Evolutionary conservation across 2,329 filamentous ascomycete species (phyloP).

Genomic region (Alternaria longipes): DNA sequence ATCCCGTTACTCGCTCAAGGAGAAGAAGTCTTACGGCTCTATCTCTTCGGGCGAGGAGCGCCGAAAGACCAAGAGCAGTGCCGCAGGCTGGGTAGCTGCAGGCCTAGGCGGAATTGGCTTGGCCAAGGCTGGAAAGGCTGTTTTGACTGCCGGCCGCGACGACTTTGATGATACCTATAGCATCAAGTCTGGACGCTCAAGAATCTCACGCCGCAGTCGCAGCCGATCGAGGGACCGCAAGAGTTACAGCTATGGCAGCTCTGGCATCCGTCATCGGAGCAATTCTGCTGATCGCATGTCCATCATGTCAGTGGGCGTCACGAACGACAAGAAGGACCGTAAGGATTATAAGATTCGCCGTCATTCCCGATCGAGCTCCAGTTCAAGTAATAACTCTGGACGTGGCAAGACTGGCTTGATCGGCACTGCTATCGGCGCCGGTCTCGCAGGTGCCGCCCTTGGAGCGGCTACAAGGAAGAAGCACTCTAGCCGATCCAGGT

Average conservation of each 20-base stretch:
- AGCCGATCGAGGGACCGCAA: slow-evolving; percentile 53
- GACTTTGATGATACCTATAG: slow-evolving; percentile 70
- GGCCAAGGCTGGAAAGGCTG: slow-evolving; percentile 61
- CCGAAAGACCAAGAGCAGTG: slow-evolving; percentile 54
- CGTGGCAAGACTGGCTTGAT: slow-evolving; percentile 48
- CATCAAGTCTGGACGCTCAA: slow-evolving; percentile 62
- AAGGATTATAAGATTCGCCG: slow-evolving; percentile 49
- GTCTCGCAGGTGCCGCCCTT: slow-evolving; percentile 52
- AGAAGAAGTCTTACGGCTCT: slow-evolving; percentile 45
- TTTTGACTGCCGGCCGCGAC: slow-evolving; percentile 60
- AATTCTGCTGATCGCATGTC: slow-evolving; percentile 48
- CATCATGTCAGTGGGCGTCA: slow-evolving; percentile 46
- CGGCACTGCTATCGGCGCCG: slow-evolving; percentile 52
- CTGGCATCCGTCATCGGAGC: slow-evolving; percentile 52
- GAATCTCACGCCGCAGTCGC: slow-evolving; percentile 42
- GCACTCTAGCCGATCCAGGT: slow-evolving; percentile 47
- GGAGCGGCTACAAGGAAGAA: slow-evolving; percentile 41
- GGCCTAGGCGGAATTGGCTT: slow-evolving; percentile 65
- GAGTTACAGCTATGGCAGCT: slow-evolving; percentile 57
- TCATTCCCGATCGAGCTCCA: slow-evolving; percentile 48
- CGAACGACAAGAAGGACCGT: slow-evolving; percentile 47
- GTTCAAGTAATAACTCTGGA: slow-evolving; percentile 53
- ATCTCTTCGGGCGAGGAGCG: slow-evolving; percentile 43
- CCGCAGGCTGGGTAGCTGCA: slow-evolving; percentile 62
- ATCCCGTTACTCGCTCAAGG: slow-evolving; percentile 59